Percentiles rank a stretch among this genome's conserved stretches.
Evolutionary conservation across 176 grass and related monocot genomes (phyloP).

Genomic region (Oropetium thomaeum): DNA sequence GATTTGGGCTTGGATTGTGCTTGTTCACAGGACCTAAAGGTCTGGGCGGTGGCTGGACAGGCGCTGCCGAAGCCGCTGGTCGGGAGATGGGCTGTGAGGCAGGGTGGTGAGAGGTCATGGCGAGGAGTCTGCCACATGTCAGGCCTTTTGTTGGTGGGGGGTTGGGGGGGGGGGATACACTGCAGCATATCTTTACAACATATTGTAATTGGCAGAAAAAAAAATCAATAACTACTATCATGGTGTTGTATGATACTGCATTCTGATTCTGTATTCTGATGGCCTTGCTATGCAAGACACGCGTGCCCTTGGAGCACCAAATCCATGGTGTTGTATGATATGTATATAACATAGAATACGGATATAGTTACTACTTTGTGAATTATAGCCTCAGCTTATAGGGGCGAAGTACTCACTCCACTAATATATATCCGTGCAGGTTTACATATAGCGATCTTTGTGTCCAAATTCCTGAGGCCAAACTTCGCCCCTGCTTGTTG

Average conservation of each 20-base stretch:
- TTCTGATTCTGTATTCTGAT: neutral
- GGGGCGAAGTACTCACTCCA: conserved; percentile 15
- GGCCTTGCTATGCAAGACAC: neutral
- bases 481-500: conserved; percentile 88
- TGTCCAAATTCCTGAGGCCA: conserved; percentile 87
- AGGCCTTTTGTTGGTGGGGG: too few species aligned
- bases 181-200: neutral
- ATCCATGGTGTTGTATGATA: neutral
- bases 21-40: neutral
- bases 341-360: conserved; percentile 10
- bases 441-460: conserved; percentile 99
- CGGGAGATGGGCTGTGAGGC: neutral
- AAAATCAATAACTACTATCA: neutral
- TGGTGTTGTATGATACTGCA: too few species aligned
- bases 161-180: too few species aligned
- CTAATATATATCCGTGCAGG: conserved; percentile 53
- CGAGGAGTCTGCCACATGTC: neutral
- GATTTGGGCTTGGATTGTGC: neutral
- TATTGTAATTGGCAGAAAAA: neutral
- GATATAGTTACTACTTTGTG: conserved; percentile 9
- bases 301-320: neutral
- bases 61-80: neutral
- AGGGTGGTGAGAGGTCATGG: neutral
- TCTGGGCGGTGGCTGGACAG: neutral
- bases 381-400: neutral